A percentile compares a stretch with the other conserved stretches of the same genome.
phyloP scores from a whole-genome alignment of 306 rosid species.

The Amphicarpaea edgeworthii region DNA sequence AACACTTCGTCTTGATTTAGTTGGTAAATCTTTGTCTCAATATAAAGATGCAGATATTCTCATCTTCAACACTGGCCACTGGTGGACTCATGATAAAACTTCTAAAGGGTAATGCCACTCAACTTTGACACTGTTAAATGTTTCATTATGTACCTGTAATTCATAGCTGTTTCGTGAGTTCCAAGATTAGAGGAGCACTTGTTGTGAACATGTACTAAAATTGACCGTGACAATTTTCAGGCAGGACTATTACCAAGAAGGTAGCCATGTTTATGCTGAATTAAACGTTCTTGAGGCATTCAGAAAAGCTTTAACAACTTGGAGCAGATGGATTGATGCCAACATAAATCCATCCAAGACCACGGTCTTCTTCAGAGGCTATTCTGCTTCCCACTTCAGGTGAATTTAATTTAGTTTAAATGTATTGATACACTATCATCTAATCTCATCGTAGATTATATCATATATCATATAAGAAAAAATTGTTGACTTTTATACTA shows the following conservation, averaged over 20 bases:
- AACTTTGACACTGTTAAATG: not conserved
- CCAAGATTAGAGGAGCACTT: conserved; percentile 11
- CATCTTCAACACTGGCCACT: conserved; percentile 94
- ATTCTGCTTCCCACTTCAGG: conserved; percentile 97
- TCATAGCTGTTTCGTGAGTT: conserved; percentile 1
- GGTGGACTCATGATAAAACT: conserved; percentile 99
- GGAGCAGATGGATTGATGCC: conserved; percentile 94
- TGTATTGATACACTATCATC: no score
- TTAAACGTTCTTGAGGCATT: conserved; percentile 92
- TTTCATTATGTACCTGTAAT: not conserved
- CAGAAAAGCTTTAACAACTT: conserved; percentile 88
- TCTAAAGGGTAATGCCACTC: conserved; percentile 69
- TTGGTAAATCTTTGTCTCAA: conserved; percentile 67
- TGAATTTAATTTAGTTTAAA: conserved; percentile 32
- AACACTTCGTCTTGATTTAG: conserved; percentile 92
- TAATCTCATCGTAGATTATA: not conserved
- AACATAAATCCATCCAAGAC: conserved; percentile 76
- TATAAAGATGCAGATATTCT: conserved; percentile 86
- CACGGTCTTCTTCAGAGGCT: conserved; percentile 82
- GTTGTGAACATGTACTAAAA: conserved; percentile 28
- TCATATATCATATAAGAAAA: not conserved
- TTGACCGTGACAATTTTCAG: conserved; percentile 52
- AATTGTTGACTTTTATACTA: not conserved
- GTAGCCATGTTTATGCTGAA: conserved; percentile 82
- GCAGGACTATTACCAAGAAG: conserved; percentile 97